Base-by-base conservation (phyloP, 2,329 filamentous ascomycete genomes). In the Laburnicola sp. region DNA sequence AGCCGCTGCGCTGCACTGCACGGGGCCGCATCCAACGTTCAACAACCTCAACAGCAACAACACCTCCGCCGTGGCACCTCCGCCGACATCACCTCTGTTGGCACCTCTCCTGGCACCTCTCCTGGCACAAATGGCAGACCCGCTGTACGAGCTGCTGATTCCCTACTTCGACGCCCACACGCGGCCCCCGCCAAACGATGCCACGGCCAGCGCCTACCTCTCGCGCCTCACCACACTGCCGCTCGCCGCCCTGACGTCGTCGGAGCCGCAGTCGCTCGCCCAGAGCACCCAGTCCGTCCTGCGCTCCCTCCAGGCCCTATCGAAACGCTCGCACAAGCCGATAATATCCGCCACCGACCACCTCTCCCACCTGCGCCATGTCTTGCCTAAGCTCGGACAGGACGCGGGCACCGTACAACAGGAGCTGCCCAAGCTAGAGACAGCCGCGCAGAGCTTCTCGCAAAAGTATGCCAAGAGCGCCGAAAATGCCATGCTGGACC, bases 311-410 rank as follows among this genome's bases (percentile, higher is more conserved):
- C 94, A 99, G 70, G 83, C 85, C 0, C 84, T 97, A 43, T 93
- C 92, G 6, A 96, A 96, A 63, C 88, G 89, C 60, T 96, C 92
- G 0, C 87, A 97, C 73, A 89, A 87, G 68, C 81, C 86, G 16
- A 86, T 97, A 58, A 91, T 97, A 62, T 80, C 86, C 46, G 94
- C 93, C 3, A 86, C 89, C 22, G 82, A 85, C 60, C 86, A 89
- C 62, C 86, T 97, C 64, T 81, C 84, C n/a, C 85, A 85, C 7
- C 80, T 97, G 6, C 79, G 80, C 43, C 78, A 80, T n/a, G 83
- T 86, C 1, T 78, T 99, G n/a, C 89, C 91, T 0, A 72, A 77
- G 10, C 77, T 97, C 38, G 83, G 83, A 32, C 78, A 80, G 42
- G 82, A 88, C 64, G 83, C 87, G 3, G 78, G 80, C 34, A 82